Evolutionary conservation across 208 protist species (phyloP), one percentile per base, ranked within the genome.

Genomic region (Leishmania tropica): DNA sequence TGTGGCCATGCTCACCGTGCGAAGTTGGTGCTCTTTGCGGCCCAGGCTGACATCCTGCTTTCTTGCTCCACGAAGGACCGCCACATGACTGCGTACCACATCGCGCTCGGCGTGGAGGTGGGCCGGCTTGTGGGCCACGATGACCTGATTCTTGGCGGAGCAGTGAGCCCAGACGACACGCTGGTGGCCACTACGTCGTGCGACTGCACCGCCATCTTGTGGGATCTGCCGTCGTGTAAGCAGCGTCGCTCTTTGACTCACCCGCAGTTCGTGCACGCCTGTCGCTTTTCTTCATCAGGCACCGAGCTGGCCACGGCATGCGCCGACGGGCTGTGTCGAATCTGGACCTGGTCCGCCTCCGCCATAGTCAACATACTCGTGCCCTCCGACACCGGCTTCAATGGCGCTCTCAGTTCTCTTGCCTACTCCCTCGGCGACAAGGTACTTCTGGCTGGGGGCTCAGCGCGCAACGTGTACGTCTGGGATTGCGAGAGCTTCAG

Each of bases 151-250:
- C 40, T 89, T 28, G 81, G 86, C 31, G 86, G 83, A 8, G 71
- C 76, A n/a, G 60, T 84, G 47, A 82, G 60, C 64, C 68, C 83
- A 0, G 75, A 87, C n/a, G 78, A 56, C 40, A 71, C 48, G 8
- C 58, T 89, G 24, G 76, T 89, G n/a, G 83, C 86, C 35, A 89
- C 86, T 17, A 76, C 80, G 51, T 86, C 83, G n/a, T 74, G 76
- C 3, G 86, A 87, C 72, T 45, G 71, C 79, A 81, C 75, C 47
- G 76, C 54, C 11, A 83, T 89, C 40, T 28, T 89, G 58, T 87
- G 85, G 83, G 83, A 87, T n/a, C 70, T 81, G 37, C 70, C 62
- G 15, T 87, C 79, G 42, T 83, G 79, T 67, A 83, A 87, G 80
- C 85, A 84, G 81, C 83, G 79, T 19, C 72, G 60, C 60, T 83